These are phyloP conservation scores for Leonotis leonurus DNA, from an alignment of 257 asterid genomes.

Conservation along the genomic window DNA sequence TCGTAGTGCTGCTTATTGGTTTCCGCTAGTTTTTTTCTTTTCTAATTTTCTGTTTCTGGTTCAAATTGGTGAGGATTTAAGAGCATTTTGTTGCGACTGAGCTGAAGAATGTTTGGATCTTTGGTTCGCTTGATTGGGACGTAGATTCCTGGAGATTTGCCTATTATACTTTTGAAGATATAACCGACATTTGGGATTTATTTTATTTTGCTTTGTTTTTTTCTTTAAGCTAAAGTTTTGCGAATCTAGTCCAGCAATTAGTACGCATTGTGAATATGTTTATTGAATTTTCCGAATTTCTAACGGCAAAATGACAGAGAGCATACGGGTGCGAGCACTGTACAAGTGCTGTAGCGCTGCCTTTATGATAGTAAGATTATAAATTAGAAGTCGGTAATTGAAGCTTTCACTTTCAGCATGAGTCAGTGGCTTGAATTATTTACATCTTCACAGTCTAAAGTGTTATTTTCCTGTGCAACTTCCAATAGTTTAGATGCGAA, in stretches of 20 bases:
- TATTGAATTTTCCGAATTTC: neutral
- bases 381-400: neutral
- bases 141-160: neutral
- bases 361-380: neutral
- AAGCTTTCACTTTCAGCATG: neutral
- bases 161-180: neutral
- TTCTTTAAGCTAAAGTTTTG: constrained; percentile 1
- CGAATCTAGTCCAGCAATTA: neutral
- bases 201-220: neutral
- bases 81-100: constrained; percentile 6
- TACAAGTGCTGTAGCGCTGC: neutral
- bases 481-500: neutral
- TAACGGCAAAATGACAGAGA: neutral
- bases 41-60: neutral
- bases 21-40: neutral
- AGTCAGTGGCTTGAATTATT: neutral
- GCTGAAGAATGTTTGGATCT: constrained; percentile 31
- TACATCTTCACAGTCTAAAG: neutral
- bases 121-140: constrained; percentile 10
- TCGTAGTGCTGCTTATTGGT: neutral
- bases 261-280: neutral
- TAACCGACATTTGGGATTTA: constrained; percentile 12
- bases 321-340: no score
- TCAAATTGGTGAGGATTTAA: neutral
- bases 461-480: neutral